Evolutionary conservation across 257 asterid genomes (phyloP).

Genomic region (Solanum dulcamara): DNA sequence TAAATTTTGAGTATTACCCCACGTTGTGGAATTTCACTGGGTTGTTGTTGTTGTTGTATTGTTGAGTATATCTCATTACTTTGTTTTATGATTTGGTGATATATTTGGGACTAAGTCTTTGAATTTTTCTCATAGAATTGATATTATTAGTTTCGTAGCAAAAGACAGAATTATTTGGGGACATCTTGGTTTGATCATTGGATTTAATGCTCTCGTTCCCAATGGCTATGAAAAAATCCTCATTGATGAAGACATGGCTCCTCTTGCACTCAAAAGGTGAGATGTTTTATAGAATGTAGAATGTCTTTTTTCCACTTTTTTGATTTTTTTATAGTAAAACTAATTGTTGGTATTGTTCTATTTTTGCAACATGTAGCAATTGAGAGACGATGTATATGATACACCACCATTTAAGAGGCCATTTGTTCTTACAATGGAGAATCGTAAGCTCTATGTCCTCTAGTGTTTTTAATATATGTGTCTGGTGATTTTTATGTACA

Average conservation of each 20-base stretch:
- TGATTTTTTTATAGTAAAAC: not conserved
- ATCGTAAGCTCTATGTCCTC: slow-evolving; percentile 37
- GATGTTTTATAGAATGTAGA: too few relatives aligned
- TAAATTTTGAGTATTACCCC: too few relatives aligned
- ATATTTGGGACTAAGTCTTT: not conserved
- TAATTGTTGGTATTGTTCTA: not conserved
- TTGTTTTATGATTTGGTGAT: not conserved
- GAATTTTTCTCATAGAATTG: slow-evolving; percentile 41
- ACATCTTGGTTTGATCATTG: too few relatives aligned
- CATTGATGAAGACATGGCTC: slow-evolving; percentile 69
- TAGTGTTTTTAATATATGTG: not conserved
- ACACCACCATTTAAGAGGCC: slow-evolving; percentile 72
- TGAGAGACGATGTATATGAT: slow-evolving; percentile 46
- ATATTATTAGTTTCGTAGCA: too few relatives aligned
- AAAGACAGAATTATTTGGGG: too few relatives aligned
- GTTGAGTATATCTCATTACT: too few relatives aligned
- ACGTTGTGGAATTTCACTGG: too few relatives aligned
- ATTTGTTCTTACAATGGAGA: slow-evolving; percentile 51
- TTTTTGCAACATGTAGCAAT: slow-evolving; percentile 59
- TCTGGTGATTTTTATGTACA: not conserved
- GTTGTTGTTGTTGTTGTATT: too few relatives aligned
- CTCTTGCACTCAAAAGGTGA: slow-evolving; percentile 4
- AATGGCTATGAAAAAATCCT: slow-evolving; percentile 82
- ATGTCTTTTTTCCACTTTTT: not conserved
- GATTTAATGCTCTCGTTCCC: slow-evolving; percentile 86